Conservation (phyloP, 1,284 basidiomycete species). For the Ceratobasidium theobromae region DNA sequence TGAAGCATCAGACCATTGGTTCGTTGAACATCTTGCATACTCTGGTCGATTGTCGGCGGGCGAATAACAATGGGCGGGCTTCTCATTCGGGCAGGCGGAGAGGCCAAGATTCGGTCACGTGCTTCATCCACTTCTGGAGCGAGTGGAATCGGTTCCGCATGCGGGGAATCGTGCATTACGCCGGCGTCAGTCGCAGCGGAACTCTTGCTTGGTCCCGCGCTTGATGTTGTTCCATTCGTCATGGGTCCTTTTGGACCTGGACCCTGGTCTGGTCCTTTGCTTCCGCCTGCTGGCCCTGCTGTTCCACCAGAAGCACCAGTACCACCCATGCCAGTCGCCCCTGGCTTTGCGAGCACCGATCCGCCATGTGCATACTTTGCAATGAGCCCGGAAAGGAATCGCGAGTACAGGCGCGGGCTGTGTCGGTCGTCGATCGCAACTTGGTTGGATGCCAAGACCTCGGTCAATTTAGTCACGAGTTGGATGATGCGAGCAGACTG, state of each 20-base stretch:
- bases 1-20: conserved; percentile 8
- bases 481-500: conserved; percentile 70
- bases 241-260: not conserved
- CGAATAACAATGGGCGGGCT: conserved; percentile 28
- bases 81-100: conserved; percentile 4
- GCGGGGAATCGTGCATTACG: conserved; percentile 7
- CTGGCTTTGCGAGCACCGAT: not conserved
- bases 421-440: conserved; percentile 80
- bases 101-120: not conserved
- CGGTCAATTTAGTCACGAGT: conserved; percentile 69
- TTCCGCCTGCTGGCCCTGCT: not conserved
- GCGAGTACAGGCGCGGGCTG: conserved; percentile 75
- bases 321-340: not conserved
- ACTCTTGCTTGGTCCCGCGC: not conserved
- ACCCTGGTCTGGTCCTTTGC: not conserved
- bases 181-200: conserved; percentile 12
- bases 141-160: not conserved
- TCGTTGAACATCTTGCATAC: not conserved
- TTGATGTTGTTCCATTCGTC: not conserved
- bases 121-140: conserved; percentile 2
- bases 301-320: not conserved
- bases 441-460: conserved; percentile 65
- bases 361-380: conserved; percentile 46
- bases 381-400: conserved; percentile 70
- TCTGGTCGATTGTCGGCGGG: conserved; percentile 17